These are phyloP conservation scores for Endotrypanum monterogeii DNA, from an alignment of 208 protist genomes.

Conservation along the genomic window DNA sequence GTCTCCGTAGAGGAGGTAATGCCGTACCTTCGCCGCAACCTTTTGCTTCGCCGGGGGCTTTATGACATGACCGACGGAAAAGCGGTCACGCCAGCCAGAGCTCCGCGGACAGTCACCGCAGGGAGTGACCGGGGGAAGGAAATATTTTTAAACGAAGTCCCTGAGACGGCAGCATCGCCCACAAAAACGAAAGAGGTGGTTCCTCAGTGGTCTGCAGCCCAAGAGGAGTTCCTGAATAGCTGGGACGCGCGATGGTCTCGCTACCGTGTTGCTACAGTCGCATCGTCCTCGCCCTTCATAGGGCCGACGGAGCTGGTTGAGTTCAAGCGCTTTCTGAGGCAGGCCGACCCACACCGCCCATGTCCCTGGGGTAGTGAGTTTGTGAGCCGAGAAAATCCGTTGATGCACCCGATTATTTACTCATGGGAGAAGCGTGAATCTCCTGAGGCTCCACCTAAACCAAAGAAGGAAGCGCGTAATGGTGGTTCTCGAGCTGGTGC, in stretches of 20 bases:
- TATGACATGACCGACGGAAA: slow-evolving; percentile 11
- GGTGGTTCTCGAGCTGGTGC: no score
- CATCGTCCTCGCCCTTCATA: neutral
- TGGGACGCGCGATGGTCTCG: slow-evolving; percentile 26
- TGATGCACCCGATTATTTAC: slow-evolving; percentile 26
- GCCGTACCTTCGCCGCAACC: slow-evolving; percentile 40
- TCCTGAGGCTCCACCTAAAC: neutral
- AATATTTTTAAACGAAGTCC: neutral
- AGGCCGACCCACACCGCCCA: slow-evolving; percentile 23
- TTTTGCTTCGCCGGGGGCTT: slow-evolving; percentile 51
- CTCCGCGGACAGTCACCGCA: neutral
- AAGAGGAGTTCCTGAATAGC: slow-evolving; percentile 10
- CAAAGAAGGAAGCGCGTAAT: neutral
- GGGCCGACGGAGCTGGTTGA: slow-evolving; percentile 15
- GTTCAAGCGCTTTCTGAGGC: slow-evolving; percentile 17
- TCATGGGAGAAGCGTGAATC: neutral
- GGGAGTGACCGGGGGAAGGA: neutral
- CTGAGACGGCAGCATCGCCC: neutral
- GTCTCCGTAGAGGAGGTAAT: slow-evolving; percentile 39
- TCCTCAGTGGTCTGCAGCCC: slow-evolving; percentile 9
- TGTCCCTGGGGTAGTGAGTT: slow-evolving; percentile 30
- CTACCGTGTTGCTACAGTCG: neutral
- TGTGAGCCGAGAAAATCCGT: slow-evolving; percentile 17
- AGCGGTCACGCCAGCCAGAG: neutral
- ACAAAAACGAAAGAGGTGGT: neutral